Evolutionary conservation across 192 early-diverging fungal genomes (phyloP).

Genomic region (Linnemannia hyalina): DNA sequence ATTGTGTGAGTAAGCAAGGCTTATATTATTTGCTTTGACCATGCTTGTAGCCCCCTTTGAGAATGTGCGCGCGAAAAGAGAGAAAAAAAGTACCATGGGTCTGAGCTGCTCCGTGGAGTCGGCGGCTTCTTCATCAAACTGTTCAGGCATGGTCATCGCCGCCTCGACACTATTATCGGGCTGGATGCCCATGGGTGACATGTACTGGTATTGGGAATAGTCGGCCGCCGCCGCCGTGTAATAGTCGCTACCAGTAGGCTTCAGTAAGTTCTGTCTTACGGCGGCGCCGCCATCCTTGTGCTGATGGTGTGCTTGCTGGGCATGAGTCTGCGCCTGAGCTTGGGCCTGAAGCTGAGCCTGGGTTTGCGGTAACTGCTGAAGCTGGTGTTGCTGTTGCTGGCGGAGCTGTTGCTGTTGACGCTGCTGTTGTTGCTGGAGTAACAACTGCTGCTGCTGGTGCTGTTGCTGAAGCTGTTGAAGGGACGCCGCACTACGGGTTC

Average conservation of each 20-base stretch:
- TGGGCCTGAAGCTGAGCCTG: slow-evolving; percentile 15
- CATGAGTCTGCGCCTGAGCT: not conserved
- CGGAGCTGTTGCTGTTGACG: slow-evolving; percentile 40
- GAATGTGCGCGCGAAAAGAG: not conserved
- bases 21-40: not conserved
- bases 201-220: slow-evolving; percentile 47
- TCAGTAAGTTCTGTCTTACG: slow-evolving; percentile 23
- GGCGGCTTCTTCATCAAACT: slow-evolving; percentile 36
- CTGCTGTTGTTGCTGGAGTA: slow-evolving; percentile 44
- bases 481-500: not conserved
- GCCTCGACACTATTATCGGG: slow-evolving; percentile 6
- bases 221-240: not conserved
- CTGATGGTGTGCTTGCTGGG: slow-evolving; percentile 4
- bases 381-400: slow-evolving; percentile 45
- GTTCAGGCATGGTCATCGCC: slow-evolving; percentile 22
- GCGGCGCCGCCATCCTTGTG: slow-evolving; percentile 17
- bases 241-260: slow-evolving; percentile 35
- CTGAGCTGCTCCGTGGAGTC: not conserved
- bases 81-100: not conserved
- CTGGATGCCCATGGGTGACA: slow-evolving; percentile 39
- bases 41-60: not conserved
- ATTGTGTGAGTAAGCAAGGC: not conserved
- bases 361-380: slow-evolving; percentile 33
- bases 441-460: slow-evolving; percentile 32
- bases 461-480: slow-evolving; percentile 49